Evolutionary conservation across 345 rosid genomes (phyloP).

Genomic region (Camelina sativa): DNA sequence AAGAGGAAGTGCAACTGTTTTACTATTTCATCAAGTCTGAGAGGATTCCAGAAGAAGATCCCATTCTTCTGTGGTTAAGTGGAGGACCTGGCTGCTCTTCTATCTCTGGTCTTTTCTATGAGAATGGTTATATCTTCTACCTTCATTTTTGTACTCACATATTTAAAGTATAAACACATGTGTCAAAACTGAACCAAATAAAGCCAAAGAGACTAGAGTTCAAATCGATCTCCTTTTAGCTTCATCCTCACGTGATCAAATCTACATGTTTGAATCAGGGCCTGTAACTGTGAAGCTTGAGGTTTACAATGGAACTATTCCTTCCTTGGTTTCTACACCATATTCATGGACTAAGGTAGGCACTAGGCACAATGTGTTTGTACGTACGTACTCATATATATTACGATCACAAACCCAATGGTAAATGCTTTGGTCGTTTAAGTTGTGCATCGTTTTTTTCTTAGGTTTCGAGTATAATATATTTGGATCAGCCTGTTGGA

Average conservation of each 20-base stretch:
- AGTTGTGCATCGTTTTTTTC: conserved; percentile 24
- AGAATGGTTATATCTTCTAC: conserved; percentile 12
- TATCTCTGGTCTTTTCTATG: conserved; percentile 44
- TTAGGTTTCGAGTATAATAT: conserved; percentile 68
- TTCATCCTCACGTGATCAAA: background rate
- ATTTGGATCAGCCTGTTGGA: conserved; percentile 77
- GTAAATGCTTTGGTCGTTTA: conserved; percentile 48
- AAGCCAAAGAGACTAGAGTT: background rate
- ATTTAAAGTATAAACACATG: no score
- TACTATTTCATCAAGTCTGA: conserved; percentile 69
- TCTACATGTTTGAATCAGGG: conserved; percentile 45
- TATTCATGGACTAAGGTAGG: conserved; percentile 74
- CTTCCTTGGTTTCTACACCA: conserved; percentile 59
- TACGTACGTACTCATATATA: conserved; percentile 45
- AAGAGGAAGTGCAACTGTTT: conserved; percentile 53
- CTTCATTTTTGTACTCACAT: background rate
- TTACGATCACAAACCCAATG: background rate
- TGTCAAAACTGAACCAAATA: background rate
- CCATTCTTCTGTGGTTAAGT: conserved; percentile 68
- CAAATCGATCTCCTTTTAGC: background rate
- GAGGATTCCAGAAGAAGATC: conserved; percentile 55
- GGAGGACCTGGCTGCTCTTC: conserved; percentile 79
- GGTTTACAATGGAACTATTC: conserved; percentile 69
- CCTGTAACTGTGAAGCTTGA: conserved; percentile 54
- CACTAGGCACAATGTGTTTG: conserved; percentile 26